Conservation (phyloP, 1,284 basidiomycete species). For the Austroboletus niveus region DNA sequence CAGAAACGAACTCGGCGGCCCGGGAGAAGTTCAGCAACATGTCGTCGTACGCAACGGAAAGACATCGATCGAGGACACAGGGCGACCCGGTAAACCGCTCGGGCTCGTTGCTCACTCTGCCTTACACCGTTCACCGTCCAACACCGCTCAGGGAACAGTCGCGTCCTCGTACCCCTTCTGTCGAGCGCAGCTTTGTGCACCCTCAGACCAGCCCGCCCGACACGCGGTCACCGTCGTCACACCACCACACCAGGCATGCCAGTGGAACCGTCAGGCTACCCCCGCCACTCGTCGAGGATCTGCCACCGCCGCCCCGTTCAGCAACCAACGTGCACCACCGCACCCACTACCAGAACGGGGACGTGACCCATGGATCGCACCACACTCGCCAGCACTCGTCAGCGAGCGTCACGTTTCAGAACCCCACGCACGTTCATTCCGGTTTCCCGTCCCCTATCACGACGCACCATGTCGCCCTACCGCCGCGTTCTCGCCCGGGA, state of each 20-base stretch:
- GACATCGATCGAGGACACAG: constrained; percentile 12
- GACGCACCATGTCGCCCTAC: constrained; percentile 16
- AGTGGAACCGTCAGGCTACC: too few species aligned
- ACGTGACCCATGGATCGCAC: constrained; percentile 18
- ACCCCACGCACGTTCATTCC: constrained; percentile 12
- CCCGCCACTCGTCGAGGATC: constrained; percentile 13
- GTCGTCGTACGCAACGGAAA: constrained; percentile 18
- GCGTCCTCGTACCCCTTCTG: constrained; percentile 21
- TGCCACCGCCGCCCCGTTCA: constrained; percentile 20
- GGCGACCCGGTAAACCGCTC: constrained; percentile 27
- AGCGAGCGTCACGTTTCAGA: constrained; percentile 14
- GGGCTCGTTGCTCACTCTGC: constrained; percentile 13
- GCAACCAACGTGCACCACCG: neutral
- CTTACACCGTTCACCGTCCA: constrained; percentile 26
- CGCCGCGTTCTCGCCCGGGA: constrained; percentile 27
- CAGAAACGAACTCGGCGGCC: too few species aligned
- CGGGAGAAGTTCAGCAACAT: too few species aligned
- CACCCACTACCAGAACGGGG: constrained; percentile 6
- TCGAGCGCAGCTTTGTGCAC: constrained; percentile 9
- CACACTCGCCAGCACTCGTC: constrained; percentile 4
- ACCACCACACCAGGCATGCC: constrained; percentile 1
- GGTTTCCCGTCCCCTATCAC: constrained; percentile 7
- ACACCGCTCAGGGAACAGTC: constrained; percentile 6
- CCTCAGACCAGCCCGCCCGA: too few species aligned
- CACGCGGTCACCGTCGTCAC: constrained; percentile 15